Evolutionary conservation across 2,329 filamentous ascomycete species (phyloP).

Genomic region (Calonectria henricotiae): DNA sequence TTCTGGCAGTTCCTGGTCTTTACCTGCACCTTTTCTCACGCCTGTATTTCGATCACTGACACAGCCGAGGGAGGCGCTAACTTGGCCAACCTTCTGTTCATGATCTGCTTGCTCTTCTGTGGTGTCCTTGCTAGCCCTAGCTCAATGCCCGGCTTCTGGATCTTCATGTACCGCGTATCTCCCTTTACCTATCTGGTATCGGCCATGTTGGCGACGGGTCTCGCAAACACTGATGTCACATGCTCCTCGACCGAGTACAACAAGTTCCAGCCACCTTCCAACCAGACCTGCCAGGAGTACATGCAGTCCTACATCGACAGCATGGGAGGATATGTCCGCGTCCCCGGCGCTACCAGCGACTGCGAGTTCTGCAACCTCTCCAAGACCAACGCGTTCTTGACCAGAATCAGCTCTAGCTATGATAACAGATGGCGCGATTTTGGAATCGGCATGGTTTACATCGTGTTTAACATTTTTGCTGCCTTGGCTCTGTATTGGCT

Average conservation of each 20-base stretch:
- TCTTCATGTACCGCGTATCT: slow-evolving; percentile 80
- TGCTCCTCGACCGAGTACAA: slow-evolving; percentile 79
- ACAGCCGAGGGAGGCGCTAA: slow-evolving; percentile 79
- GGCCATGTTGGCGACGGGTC: slow-evolving; percentile 50
- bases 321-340: slow-evolving; percentile 67
- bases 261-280: slow-evolving; percentile 72
- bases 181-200: slow-evolving; percentile 64
- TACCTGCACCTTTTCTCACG: slow-evolving; percentile 77
- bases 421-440: slow-evolving; percentile 72
- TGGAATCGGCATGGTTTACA: slow-evolving; percentile 71
- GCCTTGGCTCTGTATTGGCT: slow-evolving; percentile 70
- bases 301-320: slow-evolving; percentile 64
- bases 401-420: slow-evolving; percentile 63
- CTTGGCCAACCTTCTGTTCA: slow-evolving; percentile 78
- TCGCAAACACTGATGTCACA: slow-evolving; percentile 50
- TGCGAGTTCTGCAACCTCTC: slow-evolving; percentile 66
- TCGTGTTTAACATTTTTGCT: slow-evolving; percentile 68
- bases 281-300: slow-evolving; percentile 72
- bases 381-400: slow-evolving; percentile 62
- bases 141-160: slow-evolving; percentile 79
- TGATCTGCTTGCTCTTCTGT: slow-evolving; percentile 77
- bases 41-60: slow-evolving; percentile 76
- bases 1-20: slow-evolving; percentile 78
- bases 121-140: slow-evolving; percentile 73
- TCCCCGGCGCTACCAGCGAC: slow-evolving; percentile 66